Conservation (phyloP, 106 monocot genomes). For the Alisma plantagoaquatica region DNA sequence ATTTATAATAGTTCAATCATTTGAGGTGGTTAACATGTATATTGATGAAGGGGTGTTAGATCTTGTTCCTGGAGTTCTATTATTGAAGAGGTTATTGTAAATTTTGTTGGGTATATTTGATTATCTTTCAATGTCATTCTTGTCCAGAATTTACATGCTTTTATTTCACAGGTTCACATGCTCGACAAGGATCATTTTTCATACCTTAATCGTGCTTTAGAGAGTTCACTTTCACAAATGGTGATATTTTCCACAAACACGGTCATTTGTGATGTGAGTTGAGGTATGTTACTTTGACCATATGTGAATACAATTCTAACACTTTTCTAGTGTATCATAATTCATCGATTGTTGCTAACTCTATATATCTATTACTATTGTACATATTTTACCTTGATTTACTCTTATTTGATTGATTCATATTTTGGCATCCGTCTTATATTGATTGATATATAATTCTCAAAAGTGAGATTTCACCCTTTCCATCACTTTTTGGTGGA, state of each 20-base stretch:
- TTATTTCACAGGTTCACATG: constrained; percentile 76
- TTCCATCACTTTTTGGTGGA: no score
- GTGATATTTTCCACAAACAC: constrained; percentile 97
- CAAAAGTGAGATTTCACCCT: no score
- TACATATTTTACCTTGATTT: background rate
- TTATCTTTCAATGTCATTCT: background rate
- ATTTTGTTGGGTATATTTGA: background rate
- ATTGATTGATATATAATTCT: no score
- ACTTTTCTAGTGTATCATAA: no score
- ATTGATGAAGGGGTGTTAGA: constrained; percentile 96
- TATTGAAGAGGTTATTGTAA: constrained; percentile 74
- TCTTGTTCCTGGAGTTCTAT: constrained; percentile 96
- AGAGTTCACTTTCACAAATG: constrained; percentile 89
- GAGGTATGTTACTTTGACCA: no score
- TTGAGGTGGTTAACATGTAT: constrained; percentile 90
- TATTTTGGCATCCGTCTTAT: no score
- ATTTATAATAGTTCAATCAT: no score
- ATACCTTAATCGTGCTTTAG: constrained; percentile 96
- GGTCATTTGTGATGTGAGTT: constrained; percentile 96
- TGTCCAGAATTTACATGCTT: no score
- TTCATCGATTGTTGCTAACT: no score
- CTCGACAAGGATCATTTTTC: constrained; percentile 97
- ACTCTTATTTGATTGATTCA: no score
- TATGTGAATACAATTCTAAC: no score
- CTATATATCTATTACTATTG: no score